Base-by-base conservation (phyloP, 148 eudicot species). In the Arbutus unedo region DNA sequence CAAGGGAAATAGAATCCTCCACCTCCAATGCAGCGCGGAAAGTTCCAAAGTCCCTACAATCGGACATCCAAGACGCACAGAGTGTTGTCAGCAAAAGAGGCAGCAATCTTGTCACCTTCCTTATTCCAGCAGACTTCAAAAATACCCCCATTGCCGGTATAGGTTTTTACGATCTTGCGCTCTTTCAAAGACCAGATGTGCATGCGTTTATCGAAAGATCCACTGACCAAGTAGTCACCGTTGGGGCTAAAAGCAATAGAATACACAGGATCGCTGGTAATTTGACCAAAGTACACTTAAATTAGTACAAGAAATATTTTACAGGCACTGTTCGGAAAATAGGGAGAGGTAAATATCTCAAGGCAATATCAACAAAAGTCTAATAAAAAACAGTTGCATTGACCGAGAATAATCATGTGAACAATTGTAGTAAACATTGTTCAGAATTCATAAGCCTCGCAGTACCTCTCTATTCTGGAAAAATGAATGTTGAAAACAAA, bases 61-160 rank as follows among this genome's bases (percentile, higher is more conserved):
- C 91, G 86, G 53, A 92, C 85, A 83, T 93, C 94, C 83, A 91
- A 74, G 55, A 93, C 93, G 78, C 92, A 90, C 0, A 96, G 90
- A 7, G 90, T 90, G 75, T 92, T 92, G 88, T 96, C 86, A 70
- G 97, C 93, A 38, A 88, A 96, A 87, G 97, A 96, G 47, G 93
- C 98, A 47, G 98, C 99, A 53, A 96, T 87, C 83, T 91, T 94
- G 81, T 93, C 90, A 43, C 98, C 98, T 71, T 96, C 95, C 83
- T 90, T 92, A 79, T 96, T 94, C 99, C 99, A 96, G 81, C 95
- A 94, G 9, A 94, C 99, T 87, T 94, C 98, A 76, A 96, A 94
- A 57, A 94, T 94, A 72, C 95, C 93, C 50, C 99, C 98, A 75
- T 87, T 88, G 47, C 99, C 92, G 0, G 85, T 83, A 86, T 88